A percentile compares a stretch with the other conserved stretches of the same genome.
phyloP scores from a whole-genome alignment of 805 yeast species.

The Wickerhamomyces subpelliculosus region DNA sequence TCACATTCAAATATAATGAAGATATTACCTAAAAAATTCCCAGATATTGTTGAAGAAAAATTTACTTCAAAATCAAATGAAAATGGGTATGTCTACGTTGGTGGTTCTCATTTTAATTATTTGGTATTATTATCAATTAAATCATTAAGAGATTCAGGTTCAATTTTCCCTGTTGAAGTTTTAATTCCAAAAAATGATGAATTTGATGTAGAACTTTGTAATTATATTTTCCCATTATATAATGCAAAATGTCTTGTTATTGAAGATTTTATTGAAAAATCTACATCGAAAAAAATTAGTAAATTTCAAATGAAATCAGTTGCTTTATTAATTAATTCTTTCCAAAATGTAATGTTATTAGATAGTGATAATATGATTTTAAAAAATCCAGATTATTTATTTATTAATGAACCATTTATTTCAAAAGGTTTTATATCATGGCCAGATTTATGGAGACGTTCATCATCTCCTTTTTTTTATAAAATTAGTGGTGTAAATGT shows the following conservation, averaged over 20 bases:
- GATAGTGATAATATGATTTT: slow-evolving; percentile 73
- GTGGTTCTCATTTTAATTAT: slow-evolving; percentile 63
- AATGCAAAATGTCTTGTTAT: slow-evolving; percentile 53
- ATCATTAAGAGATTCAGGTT: slow-evolving; percentile 51
- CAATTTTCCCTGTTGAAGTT: slow-evolving; percentile 69
- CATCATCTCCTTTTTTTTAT: slow-evolving; percentile 51
- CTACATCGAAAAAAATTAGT: slow-evolving; percentile 31
- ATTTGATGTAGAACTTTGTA: slow-evolving; percentile 63
- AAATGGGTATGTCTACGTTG: slow-evolving; percentile 61
- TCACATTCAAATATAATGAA: slow-evolving; percentile 15
- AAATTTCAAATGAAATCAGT: slow-evolving; percentile 62
- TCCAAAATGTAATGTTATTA: slow-evolving; percentile 61
- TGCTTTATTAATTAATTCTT: slow-evolving; percentile 66
- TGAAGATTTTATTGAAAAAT: slow-evolving; percentile 42
- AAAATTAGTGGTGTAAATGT: slow-evolving; percentile 39
- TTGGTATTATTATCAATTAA: slow-evolving; percentile 44
- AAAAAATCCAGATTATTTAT: slow-evolving; percentile 44
- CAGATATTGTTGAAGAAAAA: not conserved
- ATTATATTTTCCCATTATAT: slow-evolving; percentile 47
- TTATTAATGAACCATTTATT: slow-evolving; percentile 34
- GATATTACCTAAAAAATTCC: slow-evolving; percentile 23
- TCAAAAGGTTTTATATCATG: slow-evolving; percentile 42
- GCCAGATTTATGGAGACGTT: slow-evolving; percentile 65
- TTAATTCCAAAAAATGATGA: slow-evolving; percentile 60
- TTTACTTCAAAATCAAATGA: not conserved